Percentiles rank a stretch among this genome's conserved stretches.
phyloP scores from a whole-genome alignment of 1,284 basidiomycete genomes.

The Cryptococcus maquisensis region DNA sequence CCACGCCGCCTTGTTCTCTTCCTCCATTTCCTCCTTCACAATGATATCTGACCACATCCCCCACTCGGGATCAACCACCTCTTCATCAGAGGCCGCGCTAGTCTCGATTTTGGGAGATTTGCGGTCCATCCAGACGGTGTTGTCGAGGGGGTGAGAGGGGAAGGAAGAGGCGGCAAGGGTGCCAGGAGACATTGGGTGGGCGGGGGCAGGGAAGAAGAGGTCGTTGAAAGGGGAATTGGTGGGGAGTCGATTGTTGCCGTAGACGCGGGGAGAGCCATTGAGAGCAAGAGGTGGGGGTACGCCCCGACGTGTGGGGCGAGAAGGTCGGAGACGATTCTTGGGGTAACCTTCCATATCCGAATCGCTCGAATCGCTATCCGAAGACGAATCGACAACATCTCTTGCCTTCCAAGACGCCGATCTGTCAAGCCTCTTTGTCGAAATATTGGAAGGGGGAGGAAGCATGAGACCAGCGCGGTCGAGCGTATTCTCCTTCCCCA shows the following conservation, averaged over 20 bases:
- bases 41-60: constrained; percentile 31
- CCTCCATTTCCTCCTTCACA: constrained; percentile 20
- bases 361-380: constrained; percentile 37
- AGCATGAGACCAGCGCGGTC: background rate
- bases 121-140: constrained; percentile 41
- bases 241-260: constrained; percentile 8
- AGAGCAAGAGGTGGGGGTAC: constrained; percentile 24
- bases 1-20: constrained; percentile 24
- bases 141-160: constrained; percentile 46
- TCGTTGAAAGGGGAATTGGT: constrained; percentile 29
- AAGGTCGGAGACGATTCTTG: background rate
- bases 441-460: background rate
- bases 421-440: background rate
- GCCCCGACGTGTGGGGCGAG: constrained; percentile 16
- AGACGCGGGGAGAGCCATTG: constrained; percentile 12
- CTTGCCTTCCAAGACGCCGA: constrained; percentile 2
- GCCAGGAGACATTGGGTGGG: constrained; percentile 12
- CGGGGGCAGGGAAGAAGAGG: constrained; percentile 29
- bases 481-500: background rate
- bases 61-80: constrained; percentile 38
- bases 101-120: constrained; percentile 27
- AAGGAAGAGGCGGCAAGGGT: constrained; percentile 31
- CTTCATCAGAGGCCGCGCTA: constrained; percentile 41
- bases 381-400: constrained; percentile 33
- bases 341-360: constrained; percentile 31